Evolutionary conservation across 306 rosid species (phyloP), one percentile per base, ranked within the genome.

Genomic region (Quercus alba): DNA sequence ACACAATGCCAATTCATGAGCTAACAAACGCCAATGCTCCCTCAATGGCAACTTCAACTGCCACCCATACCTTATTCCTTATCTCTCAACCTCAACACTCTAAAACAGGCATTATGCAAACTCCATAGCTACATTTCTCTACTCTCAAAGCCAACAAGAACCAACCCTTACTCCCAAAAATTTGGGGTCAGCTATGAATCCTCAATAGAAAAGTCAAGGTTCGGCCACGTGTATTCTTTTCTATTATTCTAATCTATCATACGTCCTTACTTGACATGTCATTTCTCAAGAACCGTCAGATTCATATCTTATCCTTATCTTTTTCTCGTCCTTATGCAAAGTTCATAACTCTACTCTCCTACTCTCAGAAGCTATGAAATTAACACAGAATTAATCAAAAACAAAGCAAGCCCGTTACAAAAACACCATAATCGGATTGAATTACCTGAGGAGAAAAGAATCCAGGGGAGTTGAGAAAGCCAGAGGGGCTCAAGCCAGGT

Each of bases 381-480:
- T 13, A 13, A 0, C 12, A 54, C 4, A 18, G 58, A 25, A 31
- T 33, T 23, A 73, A 21, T 23, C 14, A 5, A 75, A 77, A 28
- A 20, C 61, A 49, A 63, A 66, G 20, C 44, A 54, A 56, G 58
- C 61, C 20, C 6, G 72, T 30, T 12, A 76, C 5, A 14, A 30
- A 64, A 31, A 15, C 56, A 41, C 17, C 0, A 57, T 17, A 59
- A 58, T 13, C 2, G 20, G 11, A 13, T 77, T 33, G n/a, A 77
- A 77, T 85, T 80, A 96, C 99, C 94, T 84, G 97, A 2, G 98
- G 98, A 17, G 97, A 80, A 85, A 91, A 96, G 86, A 96, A 90
- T 0, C 93, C 97, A 0, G 99, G 99, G 2, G 99, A 96, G 75
- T 91, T 96, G n/a, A 96, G 89, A 80, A 93, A 88, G 3, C 97